Conservation (phyloP, 2,329 filamentous ascomycete species). For the Neophaeococcomyces mojaviensis region DNA sequence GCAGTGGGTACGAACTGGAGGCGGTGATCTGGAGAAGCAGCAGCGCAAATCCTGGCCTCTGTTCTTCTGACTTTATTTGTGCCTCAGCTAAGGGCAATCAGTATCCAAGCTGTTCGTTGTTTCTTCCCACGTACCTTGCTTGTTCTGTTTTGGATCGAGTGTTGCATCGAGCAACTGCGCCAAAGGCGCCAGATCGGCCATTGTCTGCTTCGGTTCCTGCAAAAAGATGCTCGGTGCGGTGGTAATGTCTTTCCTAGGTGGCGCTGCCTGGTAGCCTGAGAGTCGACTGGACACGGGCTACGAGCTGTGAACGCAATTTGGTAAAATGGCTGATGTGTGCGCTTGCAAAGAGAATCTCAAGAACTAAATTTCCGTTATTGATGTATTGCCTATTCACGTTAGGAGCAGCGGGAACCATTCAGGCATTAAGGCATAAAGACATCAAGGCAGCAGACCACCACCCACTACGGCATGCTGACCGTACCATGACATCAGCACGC, state of each 20-base stretch:
- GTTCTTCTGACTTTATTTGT: conserved; percentile 69
- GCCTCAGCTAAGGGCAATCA: conserved; percentile 61
- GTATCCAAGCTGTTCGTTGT: conserved; percentile 8
- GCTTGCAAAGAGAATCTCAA: too few relatives aligned
- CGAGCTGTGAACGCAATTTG: too few relatives aligned
- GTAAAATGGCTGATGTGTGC: too few relatives aligned
- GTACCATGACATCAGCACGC: too few relatives aligned
- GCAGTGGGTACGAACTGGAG: conserved; percentile 61
- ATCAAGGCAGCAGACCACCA: too few relatives aligned
- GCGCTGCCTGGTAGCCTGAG: not conserved
- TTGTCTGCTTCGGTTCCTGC: conserved; percentile 27
- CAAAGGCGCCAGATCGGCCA: conserved; percentile 47
- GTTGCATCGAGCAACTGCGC: conserved; percentile 84
- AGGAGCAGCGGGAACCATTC: too few relatives aligned
- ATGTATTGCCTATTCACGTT: too few relatives aligned
- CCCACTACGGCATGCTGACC: too few relatives aligned
- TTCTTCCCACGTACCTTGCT: conserved; percentile 60
- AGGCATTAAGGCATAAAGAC: too few relatives aligned
- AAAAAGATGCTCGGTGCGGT: too few relatives aligned
- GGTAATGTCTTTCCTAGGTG: not conserved
- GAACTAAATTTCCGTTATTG: too few relatives aligned
- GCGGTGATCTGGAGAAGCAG: conserved; percentile 84
- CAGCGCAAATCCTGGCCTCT: conserved; percentile 80
- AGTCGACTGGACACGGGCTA: not conserved
- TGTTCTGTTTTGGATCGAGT: conserved; percentile 77